Evolutionary conservation across 1,284 basidiomycete genomes (phyloP).

Genomic region (Trametes sp.): DNA sequence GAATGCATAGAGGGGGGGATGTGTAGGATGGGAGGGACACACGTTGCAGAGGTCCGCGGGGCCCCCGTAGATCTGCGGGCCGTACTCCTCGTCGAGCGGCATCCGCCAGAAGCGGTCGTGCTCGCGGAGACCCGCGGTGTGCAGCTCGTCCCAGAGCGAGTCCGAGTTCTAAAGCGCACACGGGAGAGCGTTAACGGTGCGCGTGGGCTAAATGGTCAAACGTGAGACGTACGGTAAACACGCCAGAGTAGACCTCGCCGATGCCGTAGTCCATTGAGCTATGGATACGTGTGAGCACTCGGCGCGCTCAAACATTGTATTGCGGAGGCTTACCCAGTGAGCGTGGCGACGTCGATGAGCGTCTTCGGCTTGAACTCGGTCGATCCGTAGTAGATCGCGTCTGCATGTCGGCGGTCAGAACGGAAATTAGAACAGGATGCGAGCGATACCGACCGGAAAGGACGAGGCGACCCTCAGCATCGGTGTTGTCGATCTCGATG

Average conservation of each 20-base stretch:
- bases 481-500: conserved; percentile 90
- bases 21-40: conserved; percentile 34
- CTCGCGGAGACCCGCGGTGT: conserved; percentile 75
- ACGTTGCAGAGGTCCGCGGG: conserved; percentile 90
- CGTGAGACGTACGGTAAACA: conserved; percentile 71
- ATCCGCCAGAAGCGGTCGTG: conserved; percentile 88
- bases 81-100: conserved; percentile 84
- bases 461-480: conserved; percentile 87
- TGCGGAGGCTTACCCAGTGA: conserved; percentile 60
- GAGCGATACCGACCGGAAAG: conserved; percentile 59
- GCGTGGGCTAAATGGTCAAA: not conserved
- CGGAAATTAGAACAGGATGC: not conserved
- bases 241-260: conserved; percentile 80
- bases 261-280: conserved; percentile 75
- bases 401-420: conserved; percentile 43
- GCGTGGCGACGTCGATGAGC: conserved; percentile 86
- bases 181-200: not conserved
- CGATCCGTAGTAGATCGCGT: conserved; percentile 87
- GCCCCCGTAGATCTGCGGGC: conserved; percentile 76
- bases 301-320: too few relatives aligned
- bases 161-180: conserved; percentile 64
- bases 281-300: not conserved
- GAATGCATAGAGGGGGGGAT: conserved; percentile 6
- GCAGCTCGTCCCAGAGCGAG: conserved; percentile 76
- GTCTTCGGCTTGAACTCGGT: conserved; percentile 84